Evolutionary conservation across 2,329 filamentous ascomycete species (phyloP).

Genomic region (Mariannaea sp.): DNA sequence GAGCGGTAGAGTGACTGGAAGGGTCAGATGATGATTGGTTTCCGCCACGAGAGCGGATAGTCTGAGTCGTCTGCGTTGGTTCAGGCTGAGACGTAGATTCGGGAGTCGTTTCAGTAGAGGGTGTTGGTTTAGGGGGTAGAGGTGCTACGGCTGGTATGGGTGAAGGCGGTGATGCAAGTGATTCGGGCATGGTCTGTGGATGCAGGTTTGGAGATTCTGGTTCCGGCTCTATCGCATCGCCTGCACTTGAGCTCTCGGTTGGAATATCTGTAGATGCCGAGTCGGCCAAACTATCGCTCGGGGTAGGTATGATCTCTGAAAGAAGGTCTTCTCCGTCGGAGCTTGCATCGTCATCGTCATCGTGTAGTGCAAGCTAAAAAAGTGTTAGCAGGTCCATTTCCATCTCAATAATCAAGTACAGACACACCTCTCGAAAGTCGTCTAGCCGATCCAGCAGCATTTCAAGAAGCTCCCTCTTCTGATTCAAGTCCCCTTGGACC

Average conservation of each 20-base stretch:
- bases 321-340: constrained; percentile 63
- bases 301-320: constrained; percentile 58
- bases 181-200: constrained; percentile 19
- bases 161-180: constrained; percentile 12
- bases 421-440: constrained; percentile 67
- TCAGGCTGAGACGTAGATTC: constrained; percentile 21
- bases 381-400: constrained; percentile 27
- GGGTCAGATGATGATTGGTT: constrained; percentile 27
- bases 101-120: constrained; percentile 12
- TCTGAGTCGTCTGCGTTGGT: constrained; percentile 43
- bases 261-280: constrained; percentile 42
- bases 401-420: too few species aligned
- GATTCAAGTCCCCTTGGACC: constrained; percentile 65
- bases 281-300: constrained; percentile 55
- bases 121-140: constrained; percentile 15
- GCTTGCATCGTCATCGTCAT: constrained; percentile 46
- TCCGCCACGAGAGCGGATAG: constrained; percentile 42
- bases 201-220: constrained; percentile 54
- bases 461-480: constrained; percentile 69
- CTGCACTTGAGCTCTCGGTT: constrained; percentile 28
- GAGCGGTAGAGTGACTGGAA: constrained; percentile 43
- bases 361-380: constrained; percentile 41
- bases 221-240: constrained; percentile 48
- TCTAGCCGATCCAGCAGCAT: constrained; percentile 67
- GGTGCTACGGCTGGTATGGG: constrained; percentile 4